phyloP scores from a whole-genome alignment of 768 basidiomycete genomes.

The Agrocybe pediades region DNA sequence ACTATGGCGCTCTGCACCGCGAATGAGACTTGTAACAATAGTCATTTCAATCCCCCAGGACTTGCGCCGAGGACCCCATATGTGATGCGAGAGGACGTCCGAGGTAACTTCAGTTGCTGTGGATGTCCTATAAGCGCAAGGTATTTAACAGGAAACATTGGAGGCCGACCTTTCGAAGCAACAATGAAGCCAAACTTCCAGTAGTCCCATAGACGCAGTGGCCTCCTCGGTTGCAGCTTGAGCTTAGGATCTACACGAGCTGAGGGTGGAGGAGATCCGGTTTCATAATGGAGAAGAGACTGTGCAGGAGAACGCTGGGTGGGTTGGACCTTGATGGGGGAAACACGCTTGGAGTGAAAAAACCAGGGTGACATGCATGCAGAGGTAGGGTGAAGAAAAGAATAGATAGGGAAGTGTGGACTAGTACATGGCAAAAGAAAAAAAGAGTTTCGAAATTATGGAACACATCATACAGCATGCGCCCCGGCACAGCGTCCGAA shows the following conservation, averaged over 20 bases:
- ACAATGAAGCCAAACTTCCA: constrained; percentile 74
- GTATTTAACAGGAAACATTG: not conserved
- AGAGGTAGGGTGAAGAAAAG: constrained; percentile 7
- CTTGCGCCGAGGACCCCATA: constrained; percentile 86
- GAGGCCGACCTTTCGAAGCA: constrained; percentile 59
- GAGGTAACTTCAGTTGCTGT: constrained; percentile 51
- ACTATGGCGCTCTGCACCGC: constrained; percentile 80
- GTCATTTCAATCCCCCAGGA: constrained; percentile 98
- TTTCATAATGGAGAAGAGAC: constrained; percentile 58
- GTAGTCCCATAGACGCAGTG: constrained; percentile 66
- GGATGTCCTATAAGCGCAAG: constrained; percentile 6
- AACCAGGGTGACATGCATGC: constrained; percentile 27
- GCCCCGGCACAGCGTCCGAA: constrained; percentile 16
- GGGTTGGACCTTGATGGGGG: constrained; percentile 18
- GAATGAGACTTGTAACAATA: constrained; percentile 80
- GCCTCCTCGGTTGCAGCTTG: constrained; percentile 55
- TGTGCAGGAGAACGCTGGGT: constrained; percentile 28
- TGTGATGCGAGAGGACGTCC: constrained; percentile 75
- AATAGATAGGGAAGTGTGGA: constrained; percentile 12
- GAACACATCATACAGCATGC: constrained; percentile 16
- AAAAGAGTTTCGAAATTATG: constrained; percentile 25
- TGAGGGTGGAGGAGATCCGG: constrained; percentile 70
- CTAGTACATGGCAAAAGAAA: constrained; percentile 23
- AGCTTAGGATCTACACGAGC: constrained; percentile 70
- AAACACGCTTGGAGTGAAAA: constrained; percentile 17